Evolutionary conservation across 2,329 filamentous ascomycete species (phyloP), one percentile per base, ranked within the genome.

Genomic region (Botrytis fragariae): DNA sequence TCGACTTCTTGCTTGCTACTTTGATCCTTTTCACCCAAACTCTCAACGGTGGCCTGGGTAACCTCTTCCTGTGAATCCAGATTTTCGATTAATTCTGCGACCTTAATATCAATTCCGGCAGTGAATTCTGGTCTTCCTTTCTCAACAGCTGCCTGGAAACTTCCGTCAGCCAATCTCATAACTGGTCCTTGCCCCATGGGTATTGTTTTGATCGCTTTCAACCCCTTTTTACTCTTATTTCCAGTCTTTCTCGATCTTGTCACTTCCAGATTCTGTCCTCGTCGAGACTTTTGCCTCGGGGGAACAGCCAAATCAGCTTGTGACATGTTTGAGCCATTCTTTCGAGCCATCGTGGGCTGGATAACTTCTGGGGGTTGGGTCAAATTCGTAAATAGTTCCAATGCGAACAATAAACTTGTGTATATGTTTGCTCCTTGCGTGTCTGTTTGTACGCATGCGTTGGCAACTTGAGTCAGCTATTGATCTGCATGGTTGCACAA

Each of bases 351-450:
- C 1, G 1, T 22, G 25, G 57, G 9, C 2, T 60, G 32, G 5
- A 10, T 3, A 2, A 10, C 29, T 60, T 60, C 18, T 22, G 10
- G 20, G 4, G 0, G 0, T 14, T 22, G 1, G 5, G 22, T 5
- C 5, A 7, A 60, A 25, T 1, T 35, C 20, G 12, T 4, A 37
- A 5, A 25, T 16, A 7, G 14, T 9, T 59, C 16, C 16, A 32
- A 32, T 20, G 4, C 20, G 29, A 3, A n/a, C 18, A 2, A 32
- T 10, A 9, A 10, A 2, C 10, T 20, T 32, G 8, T 32, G 1
- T 59, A 4, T 59, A 7, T 16, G 0, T 20, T 59, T 32, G 9
- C 20, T 35, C 32, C 32, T 60, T 0, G 32, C 3, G 9, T 60
- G 57, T 5, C 0, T 5, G 20, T 4, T 32, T 22, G 10, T 37